Evolutionary conservation across 495 filamentous ascomycete species (phyloP).

Genomic region (Penicillium samsonianum): DNA sequence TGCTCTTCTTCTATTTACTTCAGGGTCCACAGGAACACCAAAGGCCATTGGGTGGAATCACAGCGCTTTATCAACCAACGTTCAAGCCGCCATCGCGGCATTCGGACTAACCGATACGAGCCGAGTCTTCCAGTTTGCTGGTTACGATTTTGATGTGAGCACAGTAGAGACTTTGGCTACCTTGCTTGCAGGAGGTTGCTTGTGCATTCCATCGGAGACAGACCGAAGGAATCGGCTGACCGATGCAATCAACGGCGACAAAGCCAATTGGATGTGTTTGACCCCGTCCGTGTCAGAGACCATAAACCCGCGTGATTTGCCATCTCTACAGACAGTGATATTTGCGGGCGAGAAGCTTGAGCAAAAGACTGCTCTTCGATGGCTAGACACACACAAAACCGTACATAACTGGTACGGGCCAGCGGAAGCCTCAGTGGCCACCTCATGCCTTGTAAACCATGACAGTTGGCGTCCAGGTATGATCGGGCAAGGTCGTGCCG

Average conservation of each 20-base stretch:
- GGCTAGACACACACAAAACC: not conserved
- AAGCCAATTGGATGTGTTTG: not conserved
- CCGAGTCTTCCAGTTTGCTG: constrained; percentile 1
- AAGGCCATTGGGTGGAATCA: not conserved
- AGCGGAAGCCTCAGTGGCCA: not conserved
- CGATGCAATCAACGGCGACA: not conserved
- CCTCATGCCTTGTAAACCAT: not conserved
- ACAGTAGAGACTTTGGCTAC: not conserved
- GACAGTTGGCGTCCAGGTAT: not conserved
- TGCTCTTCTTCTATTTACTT: not conserved
- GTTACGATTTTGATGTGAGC: not conserved
- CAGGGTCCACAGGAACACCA: not conserved
- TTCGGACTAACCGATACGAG: not conserved
- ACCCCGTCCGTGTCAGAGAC: not conserved
- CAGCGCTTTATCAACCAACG: not conserved
- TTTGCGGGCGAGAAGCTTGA: not conserved
- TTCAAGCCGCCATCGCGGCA: not conserved
- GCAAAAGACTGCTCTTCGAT: not conserved
- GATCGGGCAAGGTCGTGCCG: not conserved
- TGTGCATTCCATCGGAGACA: not conserved
- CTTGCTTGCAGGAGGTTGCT: not conserved
- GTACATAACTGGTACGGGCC: not conserved
- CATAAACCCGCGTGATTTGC: not conserved
- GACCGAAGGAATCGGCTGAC: not conserved
- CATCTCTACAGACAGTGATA: not conserved